Evolutionary conservation across 2,329 filamentous ascomycete species (phyloP).

Genomic region (Orbilia blumenaviensis): DNA sequence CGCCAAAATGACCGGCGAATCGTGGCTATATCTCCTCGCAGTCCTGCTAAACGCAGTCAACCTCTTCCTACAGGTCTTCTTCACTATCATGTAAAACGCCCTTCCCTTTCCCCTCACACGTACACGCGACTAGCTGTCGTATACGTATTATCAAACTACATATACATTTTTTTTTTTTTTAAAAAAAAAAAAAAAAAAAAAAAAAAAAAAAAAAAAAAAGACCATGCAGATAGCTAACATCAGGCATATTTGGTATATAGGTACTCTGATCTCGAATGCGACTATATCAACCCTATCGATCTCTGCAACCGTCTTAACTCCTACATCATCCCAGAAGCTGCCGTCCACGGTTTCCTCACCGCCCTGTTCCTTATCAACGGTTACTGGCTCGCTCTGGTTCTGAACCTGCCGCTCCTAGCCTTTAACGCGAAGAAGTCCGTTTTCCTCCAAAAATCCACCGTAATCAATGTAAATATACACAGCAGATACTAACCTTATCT

Average conservation of each 20-base stretch:
- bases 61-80: conserved; percentile 99
- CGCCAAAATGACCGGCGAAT: conserved; percentile 85
- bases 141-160: neutral
- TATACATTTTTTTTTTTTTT: neutral
- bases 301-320: conserved; percentile 99
- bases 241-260: conserved; percentile 33
- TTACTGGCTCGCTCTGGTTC: conserved; percentile 91
- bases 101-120: neutral
- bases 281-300: conserved; percentile 99
- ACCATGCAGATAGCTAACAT: neutral
- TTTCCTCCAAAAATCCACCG: neutral
- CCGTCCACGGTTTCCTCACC: conserved; percentile 94
- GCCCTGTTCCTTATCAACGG: conserved; percentile 97
- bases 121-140: conserved; percentile 16
- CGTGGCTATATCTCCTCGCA: conserved; percentile 96
- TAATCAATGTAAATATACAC: neutral
- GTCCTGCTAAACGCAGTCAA: conserved; percentile 99
- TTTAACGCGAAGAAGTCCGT: conserved; percentile 99
- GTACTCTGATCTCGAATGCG: conserved; percentile 88
- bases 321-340: conserved; percentile 98
- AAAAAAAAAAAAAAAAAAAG: neutral
- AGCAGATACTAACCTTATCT: conserved; percentile 11
- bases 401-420: conserved; percentile 89
- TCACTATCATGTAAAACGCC: conserved; percentile 91
- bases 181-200: no score